These are phyloP conservation scores for Firmiana major DNA, from an alignment of 345 rosid species.

Conservation along the genomic window DNA sequence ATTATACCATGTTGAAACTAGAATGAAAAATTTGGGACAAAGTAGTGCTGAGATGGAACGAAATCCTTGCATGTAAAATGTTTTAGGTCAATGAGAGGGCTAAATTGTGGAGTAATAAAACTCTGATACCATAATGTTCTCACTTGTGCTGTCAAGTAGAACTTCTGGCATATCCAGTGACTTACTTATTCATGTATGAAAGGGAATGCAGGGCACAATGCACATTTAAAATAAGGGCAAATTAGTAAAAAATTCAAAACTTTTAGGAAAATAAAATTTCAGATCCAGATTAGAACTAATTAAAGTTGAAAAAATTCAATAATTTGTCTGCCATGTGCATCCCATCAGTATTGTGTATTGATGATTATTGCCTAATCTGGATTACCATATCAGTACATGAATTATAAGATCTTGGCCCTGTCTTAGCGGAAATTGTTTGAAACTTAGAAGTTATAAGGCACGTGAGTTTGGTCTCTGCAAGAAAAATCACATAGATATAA, in stretches of 20 bases:
- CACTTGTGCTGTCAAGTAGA: neutral
- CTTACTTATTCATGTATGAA: neutral
- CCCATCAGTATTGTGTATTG: neutral
- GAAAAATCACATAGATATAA: neutral
- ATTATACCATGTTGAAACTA: neutral
- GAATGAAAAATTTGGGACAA: neutral
- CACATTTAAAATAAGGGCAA: neutral
- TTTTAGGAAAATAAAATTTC: neutral
- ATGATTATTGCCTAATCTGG: conserved; percentile 2
- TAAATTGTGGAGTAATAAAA: neutral
- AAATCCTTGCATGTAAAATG: neutral
- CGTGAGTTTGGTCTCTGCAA: neutral
- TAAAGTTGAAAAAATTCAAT: neutral
- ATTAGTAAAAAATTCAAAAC: neutral
- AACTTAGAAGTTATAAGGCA: neutral
- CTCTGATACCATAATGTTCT: neutral
- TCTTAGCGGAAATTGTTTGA: neutral
- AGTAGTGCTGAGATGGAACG: neutral
- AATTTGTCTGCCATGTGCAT: neutral
- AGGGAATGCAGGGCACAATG: neutral
- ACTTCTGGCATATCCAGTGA: neutral
- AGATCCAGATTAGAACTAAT: neutral
- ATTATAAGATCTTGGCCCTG: neutral
- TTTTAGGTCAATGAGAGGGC: neutral
- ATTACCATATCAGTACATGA: neutral